Conservation (phyloP, 345 rosid genomes). For the Dipteronia dyeriana region DNA sequence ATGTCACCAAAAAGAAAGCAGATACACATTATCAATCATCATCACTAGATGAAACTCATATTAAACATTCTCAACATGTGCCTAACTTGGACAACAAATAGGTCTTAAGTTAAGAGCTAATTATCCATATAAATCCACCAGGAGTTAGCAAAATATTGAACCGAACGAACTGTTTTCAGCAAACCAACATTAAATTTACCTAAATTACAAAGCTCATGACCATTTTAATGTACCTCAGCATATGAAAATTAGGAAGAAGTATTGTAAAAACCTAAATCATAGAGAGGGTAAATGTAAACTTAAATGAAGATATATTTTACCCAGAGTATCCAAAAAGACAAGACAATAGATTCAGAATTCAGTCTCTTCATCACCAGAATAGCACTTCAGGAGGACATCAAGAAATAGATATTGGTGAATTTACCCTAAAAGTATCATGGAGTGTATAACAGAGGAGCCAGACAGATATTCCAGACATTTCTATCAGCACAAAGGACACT, state of each 20-base stretch:
- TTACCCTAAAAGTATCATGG: not conserved
- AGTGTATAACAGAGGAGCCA: not conserved
- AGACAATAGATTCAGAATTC: not conserved
- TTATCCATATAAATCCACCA: no score
- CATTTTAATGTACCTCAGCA: not conserved
- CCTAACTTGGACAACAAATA: not conserved
- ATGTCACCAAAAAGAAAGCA: no score
- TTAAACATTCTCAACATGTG: no score
- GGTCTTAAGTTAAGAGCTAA: no score
- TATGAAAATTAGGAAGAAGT: not conserved
- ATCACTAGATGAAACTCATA: not conserved
- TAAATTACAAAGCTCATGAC: no score
- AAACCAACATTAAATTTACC: not conserved
- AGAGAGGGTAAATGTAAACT: not conserved
- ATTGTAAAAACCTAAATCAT: not conserved
- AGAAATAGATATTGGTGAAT: not conserved
- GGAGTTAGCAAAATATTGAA: not conserved
- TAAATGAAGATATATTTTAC: no score
- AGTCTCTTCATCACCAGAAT: not conserved
- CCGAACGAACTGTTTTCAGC: not conserved
- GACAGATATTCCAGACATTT: slow-evolving; percentile 12
- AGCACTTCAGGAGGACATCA: not conserved
- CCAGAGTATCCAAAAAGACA: not conserved
- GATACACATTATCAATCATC: not conserved
- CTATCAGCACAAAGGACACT: not conserved